A percentile compares a stretch with the other conserved stretches of the same genome.
phyloP scores from a whole-genome alignment of 2,329 filamentous ascomycete genomes.

The Alternaria tenuissima region DNA sequence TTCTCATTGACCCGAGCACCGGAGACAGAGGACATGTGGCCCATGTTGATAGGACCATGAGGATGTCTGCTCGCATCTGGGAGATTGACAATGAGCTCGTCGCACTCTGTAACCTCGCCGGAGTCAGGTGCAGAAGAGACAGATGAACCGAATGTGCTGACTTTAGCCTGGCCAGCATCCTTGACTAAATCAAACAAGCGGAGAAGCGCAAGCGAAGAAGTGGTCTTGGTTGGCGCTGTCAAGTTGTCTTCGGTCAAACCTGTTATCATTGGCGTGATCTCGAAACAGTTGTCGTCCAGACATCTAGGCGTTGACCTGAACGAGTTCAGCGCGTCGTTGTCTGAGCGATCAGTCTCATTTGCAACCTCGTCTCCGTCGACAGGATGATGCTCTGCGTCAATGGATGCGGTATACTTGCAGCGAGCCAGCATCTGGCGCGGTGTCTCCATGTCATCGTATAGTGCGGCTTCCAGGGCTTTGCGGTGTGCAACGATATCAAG shows the following conservation, averaged over 20 bases:
- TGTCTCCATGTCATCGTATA: constrained; percentile 15
- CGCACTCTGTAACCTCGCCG: neutral
- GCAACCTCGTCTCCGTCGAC: neutral
- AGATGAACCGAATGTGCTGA: neutral
- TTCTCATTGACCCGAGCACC: too few species aligned
- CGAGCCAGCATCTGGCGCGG: constrained; percentile 8
- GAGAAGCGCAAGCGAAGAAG: neutral
- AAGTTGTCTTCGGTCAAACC: neutral
- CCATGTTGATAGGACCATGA: neutral
- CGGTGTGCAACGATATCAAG: neutral
- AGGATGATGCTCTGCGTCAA: constrained; percentile 9
- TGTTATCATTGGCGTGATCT: neutral
- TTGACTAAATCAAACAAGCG: neutral
- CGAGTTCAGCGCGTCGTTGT: neutral
- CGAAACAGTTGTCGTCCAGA: constrained; percentile 3
- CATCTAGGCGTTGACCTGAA: neutral
- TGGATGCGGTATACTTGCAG: neutral
- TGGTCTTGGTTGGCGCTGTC: neutral
- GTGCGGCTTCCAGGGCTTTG: constrained; percentile 10
- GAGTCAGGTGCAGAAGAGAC: neutral
- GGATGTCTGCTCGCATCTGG: neutral
- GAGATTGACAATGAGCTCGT: neutral
- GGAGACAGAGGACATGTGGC: neutral
- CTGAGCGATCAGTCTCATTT: neutral
- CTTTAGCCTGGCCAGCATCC: neutral